These are phyloP conservation scores for Meredithiella fracta DNA, from an alignment of 2,329 filamentous ascomycete genomes.

Conservation along the genomic window DNA sequence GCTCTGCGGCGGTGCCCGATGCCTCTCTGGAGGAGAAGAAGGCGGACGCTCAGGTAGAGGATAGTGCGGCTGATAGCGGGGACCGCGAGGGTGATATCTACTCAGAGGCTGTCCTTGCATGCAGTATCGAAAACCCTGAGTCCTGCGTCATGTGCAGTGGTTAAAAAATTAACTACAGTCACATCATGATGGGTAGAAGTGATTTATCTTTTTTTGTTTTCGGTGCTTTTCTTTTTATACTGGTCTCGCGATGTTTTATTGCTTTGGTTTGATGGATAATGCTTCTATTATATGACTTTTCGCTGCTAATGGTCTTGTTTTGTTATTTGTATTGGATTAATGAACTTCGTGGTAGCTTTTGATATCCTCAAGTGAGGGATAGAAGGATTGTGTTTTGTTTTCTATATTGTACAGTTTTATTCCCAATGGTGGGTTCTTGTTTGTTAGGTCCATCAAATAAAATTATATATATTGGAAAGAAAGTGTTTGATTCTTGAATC, in stretches of 20 bases:
- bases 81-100: constrained; percentile 85
- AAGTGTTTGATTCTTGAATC: too few relatives aligned
- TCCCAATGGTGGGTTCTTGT: not conserved
- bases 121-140: constrained; percentile 96
- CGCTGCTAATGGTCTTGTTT: constrained; percentile 1
- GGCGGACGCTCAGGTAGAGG: constrained; percentile 50
- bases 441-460: not conserved
- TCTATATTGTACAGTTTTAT: constrained; percentile 1
- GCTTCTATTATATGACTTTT: not conserved
- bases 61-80: constrained; percentile 52
- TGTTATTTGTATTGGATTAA: constrained; percentile 2
- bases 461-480: too few relatives aligned
- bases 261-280: not conserved
- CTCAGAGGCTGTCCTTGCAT: constrained; percentile 76
- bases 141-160: constrained; percentile 95
- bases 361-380: constrained; percentile 1
- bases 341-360: not conserved
- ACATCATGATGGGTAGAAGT: not conserved
- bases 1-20: constrained; percentile 45
- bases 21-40: constrained; percentile 33
- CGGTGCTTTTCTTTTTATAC: not conserved
- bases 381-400: not conserved
- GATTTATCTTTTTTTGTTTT: not conserved
- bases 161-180: constrained; percentile 28
- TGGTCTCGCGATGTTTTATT: not conserved